Evolutionary conservation across 176 grass and related monocot species (phyloP), one percentile per base, ranked within the genome.

Genomic region (Lolium rigidum): DNA sequence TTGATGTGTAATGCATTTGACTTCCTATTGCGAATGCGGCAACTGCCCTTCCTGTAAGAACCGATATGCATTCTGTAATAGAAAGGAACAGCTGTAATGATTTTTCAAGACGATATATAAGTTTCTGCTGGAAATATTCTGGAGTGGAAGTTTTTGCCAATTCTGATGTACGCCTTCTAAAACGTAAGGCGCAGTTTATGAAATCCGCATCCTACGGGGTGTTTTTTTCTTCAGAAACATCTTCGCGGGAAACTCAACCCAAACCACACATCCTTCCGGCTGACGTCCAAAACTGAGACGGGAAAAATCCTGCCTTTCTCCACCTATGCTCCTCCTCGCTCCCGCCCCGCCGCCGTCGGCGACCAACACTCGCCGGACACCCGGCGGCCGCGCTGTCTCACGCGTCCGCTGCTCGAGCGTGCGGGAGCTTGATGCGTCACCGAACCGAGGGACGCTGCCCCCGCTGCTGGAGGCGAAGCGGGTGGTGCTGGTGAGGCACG

Each of bases 401-500:
- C 49, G 41, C 63, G 5, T 70, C 25, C 31, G 47, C 49, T 94
- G 88, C 84, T 90, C 96, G 31, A 88, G 85, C 75, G n/a, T 94
- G 79, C 24, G 80, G 16, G 93, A 92, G 52, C 18, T 85, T 76
- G 88, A 79, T 69, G 15, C 2, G 41, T 43, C 74, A 3, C 39
- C 87, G 4, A 5, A 22, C 28, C 35, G 46, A 6, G 60, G 71
- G 17, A 0, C 57, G 77, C 87, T 91, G 4, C 85, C 82, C 73
- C 65, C 49, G 47, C 43, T 95, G 44, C 78, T 76, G 76, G 88
- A 88, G 88, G 88, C 91, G 75, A 98, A 98, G 79, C 77, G 93
- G 84, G 96, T 98, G 76, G 93, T 91, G 86, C 86, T 98, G 77
- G 93, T 98, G 91, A 85, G 96, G 81, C 96, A 98, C 69, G 96